Percentiles rank a stretch among this genome's conserved stretches.
Evolutionary conservation across 2,329 filamentous ascomycete species (phyloP).

Genomic region (Claviceps sp.): DNA sequence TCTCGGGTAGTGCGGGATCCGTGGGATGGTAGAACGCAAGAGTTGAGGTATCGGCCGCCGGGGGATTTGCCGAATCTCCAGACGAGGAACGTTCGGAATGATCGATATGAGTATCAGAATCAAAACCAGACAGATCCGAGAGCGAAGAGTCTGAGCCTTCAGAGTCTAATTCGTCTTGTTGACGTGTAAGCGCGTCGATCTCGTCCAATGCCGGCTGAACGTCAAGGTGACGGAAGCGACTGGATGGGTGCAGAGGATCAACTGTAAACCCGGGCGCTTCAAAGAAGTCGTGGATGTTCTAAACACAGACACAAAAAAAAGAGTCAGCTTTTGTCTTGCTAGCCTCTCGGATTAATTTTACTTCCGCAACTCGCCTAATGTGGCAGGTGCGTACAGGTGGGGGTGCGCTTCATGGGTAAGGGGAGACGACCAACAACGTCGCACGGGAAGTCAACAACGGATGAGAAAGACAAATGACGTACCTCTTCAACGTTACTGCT

Average conservation of each 20-base stretch:
- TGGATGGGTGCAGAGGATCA: conserved; percentile 7
- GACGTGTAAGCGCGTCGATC: neutral
- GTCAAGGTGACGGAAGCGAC: conserved; percentile 4
- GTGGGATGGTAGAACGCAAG: neutral
- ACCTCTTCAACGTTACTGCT: conserved; percentile 6
- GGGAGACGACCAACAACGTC: neutral
- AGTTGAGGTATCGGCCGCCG: neutral
- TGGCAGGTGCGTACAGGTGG: neutral
- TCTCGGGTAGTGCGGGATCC: neutral
- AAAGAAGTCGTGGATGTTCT: conserved; percentile 12
- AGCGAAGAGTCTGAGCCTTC: neutral
- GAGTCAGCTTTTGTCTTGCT: conserved; percentile 9
- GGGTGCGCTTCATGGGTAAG: neutral
- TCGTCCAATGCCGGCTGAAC: conserved; percentile 1
- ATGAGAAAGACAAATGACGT: neutral
- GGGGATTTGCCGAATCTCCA: neutral
- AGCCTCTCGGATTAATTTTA: conserved; percentile 10
- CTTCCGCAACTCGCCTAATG: conserved; percentile 4
- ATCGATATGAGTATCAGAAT: no score
- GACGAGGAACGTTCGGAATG: no score
- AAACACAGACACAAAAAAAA: conserved; percentile 2
- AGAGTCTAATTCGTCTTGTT: neutral
- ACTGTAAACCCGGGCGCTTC: conserved; percentile 2
- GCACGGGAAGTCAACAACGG: no score
- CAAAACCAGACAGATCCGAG: neutral